These are phyloP conservation scores for Inga laurina DNA, from an alignment of 306 rosid species.

Conservation along the genomic window DNA sequence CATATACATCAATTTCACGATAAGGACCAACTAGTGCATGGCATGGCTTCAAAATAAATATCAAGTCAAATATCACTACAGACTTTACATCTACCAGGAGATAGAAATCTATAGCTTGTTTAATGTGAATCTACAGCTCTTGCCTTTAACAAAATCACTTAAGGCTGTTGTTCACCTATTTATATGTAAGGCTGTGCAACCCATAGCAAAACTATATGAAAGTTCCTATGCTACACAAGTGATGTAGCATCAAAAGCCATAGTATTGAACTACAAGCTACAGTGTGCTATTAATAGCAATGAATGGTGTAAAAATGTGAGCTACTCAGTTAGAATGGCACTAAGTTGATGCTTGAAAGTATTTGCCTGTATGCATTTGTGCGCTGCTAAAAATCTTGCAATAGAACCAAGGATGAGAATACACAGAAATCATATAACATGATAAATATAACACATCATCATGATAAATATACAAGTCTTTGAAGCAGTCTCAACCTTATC, in stretches of 20 bases:
- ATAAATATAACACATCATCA: not conserved
- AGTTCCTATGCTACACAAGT: not conserved
- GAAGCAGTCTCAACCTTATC: constrained; percentile 65
- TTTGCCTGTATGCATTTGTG: not conserved
- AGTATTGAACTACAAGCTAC: not conserved
- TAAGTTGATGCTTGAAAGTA: not conserved
- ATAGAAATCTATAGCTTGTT: not conserved
- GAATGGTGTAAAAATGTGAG: not conserved
- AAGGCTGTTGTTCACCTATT: not conserved
- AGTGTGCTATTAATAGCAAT: not conserved
- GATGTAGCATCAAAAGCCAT: not conserved
- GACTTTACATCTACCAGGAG: constrained; percentile 4
- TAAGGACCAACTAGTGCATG: not conserved
- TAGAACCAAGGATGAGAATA: not conserved
- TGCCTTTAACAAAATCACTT: not conserved
- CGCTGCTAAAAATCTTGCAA: not conserved
- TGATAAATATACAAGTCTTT: not conserved
- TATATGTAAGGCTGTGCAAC: not conserved
- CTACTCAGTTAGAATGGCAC: not conserved
- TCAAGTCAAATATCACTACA: not conserved
- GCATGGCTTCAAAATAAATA: not conserved
- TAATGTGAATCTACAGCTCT: not conserved
- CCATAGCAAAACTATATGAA: not conserved
- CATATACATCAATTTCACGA: not conserved
- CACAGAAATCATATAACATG: not conserved